These are phyloP conservation scores for Lepidium africanum DNA, from an alignment of 345 rosid species.

Conservation along the genomic window DNA sequence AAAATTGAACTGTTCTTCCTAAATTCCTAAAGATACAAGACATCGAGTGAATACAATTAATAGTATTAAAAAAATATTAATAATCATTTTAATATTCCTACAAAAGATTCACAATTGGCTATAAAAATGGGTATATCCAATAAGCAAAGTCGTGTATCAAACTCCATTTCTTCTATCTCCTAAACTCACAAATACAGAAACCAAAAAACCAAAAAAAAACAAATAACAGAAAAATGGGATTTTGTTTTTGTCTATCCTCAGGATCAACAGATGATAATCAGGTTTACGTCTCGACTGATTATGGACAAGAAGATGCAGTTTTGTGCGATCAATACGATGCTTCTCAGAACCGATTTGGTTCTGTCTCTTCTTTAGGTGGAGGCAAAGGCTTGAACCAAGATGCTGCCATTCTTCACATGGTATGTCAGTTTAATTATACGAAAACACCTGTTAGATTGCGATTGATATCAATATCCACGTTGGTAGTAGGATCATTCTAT, in stretches of 20 bases:
- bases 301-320: constrained; percentile 26
- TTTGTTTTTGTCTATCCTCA: constrained; percentile 21
- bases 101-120: constrained; percentile 25
- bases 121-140: constrained; percentile 15
- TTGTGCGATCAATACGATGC: constrained; percentile 1
- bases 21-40: constrained; percentile 14
- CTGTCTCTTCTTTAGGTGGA: constrained; percentile 53
- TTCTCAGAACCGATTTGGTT: constrained; percentile 27
- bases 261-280: constrained; percentile 18
- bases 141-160: constrained; percentile 32
- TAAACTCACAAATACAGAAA: not conserved
- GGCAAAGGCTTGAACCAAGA: constrained; percentile 85
- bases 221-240: constrained; percentile 2
- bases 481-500: too few species aligned
- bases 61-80: too few species aligned
- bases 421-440: not conserved
- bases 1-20: not conserved
- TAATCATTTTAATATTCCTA: not conserved
- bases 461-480: too few species aligned
- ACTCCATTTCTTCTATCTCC: not conserved
- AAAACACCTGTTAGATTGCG: too few species aligned
- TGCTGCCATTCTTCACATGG: constrained; percentile 62
- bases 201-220: not conserved
- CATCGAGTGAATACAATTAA: not conserved
- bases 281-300: constrained; percentile 23